Base-by-base conservation (phyloP, 257 asterid species). In the Solanum sejunctum region DNA sequence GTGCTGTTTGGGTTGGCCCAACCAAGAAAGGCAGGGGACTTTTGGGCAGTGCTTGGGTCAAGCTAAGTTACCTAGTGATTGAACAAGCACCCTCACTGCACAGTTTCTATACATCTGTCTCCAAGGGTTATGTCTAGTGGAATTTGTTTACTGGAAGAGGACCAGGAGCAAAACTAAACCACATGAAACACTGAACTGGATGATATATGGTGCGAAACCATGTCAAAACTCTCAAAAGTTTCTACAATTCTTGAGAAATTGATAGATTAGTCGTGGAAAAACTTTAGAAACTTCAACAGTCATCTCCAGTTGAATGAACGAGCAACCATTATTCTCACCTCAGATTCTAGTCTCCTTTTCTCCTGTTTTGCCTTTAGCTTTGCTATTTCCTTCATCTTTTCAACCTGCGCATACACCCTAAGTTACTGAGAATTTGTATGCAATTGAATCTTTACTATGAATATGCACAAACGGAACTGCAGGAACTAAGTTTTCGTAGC, bases 301-400 rank as follows among this genome's bases (percentile, higher is more conserved):
- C 82, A 77, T 77, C 18, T 52, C 64, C 64, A 78, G 64, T 78
- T 52, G 49, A 36, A 78, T 15, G 47, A 78, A 52, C 52, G 54
- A 23, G 83, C 17, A 17, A 54, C 15, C 32, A 58, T 58, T 54
- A 55, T 64, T 71, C 93, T 89, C 87, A 96, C 99, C 98, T 95
- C 98, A 11, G 97, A 91, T 85, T 90, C 96, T 84, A 94, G 88
- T 84, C 86, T 90, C 89, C 56, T 92, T 89, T 88, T 95, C 89
- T 93, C 99, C 87, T 95, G 97, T 90, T 90, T 95, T 52, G 90
- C 98, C 91, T 95, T 95, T 28, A 88, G 86, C 93, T 92, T 94
- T 88, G 98, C 98, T 85, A 95, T 93, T 87, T 92, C 94, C 88
- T 95, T 95, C 97, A 95, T 91, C 90, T 94, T 93, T 72, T 92